Evolutionary conservation across 1,284 basidiomycete species (phyloP), one percentile per base, ranked within the genome.

Genomic region (Marasmius tenuissimus): DNA sequence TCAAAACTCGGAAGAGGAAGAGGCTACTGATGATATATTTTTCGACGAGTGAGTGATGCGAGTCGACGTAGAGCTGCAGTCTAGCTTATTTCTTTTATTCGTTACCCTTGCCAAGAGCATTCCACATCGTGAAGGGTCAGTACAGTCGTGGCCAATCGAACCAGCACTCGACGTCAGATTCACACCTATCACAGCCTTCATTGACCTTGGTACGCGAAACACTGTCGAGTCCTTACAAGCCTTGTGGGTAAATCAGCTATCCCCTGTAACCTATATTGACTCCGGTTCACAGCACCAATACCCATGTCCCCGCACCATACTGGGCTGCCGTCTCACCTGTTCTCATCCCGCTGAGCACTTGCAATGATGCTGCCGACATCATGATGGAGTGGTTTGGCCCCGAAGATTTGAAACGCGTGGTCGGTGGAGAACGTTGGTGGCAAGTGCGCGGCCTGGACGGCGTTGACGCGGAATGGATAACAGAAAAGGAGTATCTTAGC

Each of bases 401-500:
- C 7, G 87, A 88, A 45, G 87, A 89, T 63, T 80, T 94, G 50
- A 84, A 85, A 69, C 77, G 79, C 54, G 82, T 94, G 14, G 88
- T 93, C 3, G 93, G 93, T 22, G 93, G 93, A 4, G 86, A 86
- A 58, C 81, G 87, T 59, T 95, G 93, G 93, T 95, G 93, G 93
- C 92, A 92, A 72, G 85, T 92, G n/a, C 79, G 85, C 47, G 85
- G 85, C 16, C 69, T 87, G 39, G 82, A 85, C 61, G 88, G 88
- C 20, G 71, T 92, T 1, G 89, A 93, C 61, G 87, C 78, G 4
- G 93, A 95, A 73, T 94, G 93, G 93, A 88, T 95, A 57, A 88
- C 88, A 1, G 79, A 85, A 68, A 80, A 80, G 65, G 78, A 82
- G 48, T 81, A 80, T 63, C 68, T 85, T 12, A 70, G 69, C 35